These are phyloP conservation scores for Vigna trinervia DNA, from an alignment of 306 rosid species.

Conservation along the genomic window DNA sequence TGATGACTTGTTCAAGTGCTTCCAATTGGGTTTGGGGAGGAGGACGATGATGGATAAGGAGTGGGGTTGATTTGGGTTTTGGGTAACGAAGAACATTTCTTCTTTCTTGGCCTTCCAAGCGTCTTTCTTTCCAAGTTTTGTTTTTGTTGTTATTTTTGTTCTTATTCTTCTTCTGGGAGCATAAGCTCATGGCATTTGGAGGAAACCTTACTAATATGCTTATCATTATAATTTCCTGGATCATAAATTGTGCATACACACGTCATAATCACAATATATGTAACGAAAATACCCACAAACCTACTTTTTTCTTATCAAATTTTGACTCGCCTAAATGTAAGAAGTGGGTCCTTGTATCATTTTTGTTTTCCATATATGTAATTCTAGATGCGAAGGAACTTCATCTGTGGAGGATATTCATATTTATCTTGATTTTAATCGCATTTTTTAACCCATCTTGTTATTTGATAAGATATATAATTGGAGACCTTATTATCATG, in stretches of 20 bases:
- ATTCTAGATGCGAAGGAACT: slow-evolving; percentile 11
- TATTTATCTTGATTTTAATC: too few relatives aligned
- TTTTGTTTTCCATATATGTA: too few relatives aligned
- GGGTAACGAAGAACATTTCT: slow-evolving; percentile 55
- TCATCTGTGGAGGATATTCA: too few relatives aligned
- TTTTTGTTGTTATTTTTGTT: slow-evolving; percentile 44
- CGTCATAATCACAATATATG: background rate
- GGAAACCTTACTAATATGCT: slow-evolving; percentile 14
- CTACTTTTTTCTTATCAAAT: too few relatives aligned
- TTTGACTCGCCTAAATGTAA: too few relatives aligned
- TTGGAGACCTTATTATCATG: too few relatives aligned
- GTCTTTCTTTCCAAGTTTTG: slow-evolving; percentile 38
- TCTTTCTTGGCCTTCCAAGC: slow-evolving; percentile 46
- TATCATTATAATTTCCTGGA: slow-evolving; percentile 49
- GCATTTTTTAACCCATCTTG: too few relatives aligned
- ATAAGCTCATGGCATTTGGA: slow-evolving; percentile 28
- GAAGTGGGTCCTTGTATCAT: too few relatives aligned
- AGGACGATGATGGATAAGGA: slow-evolving; percentile 61
- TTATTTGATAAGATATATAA: too few relatives aligned
- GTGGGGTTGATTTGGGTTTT: slow-evolving; percentile 72
- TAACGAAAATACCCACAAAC: too few relatives aligned
- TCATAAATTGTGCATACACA: background rate
- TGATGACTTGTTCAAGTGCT: slow-evolving; percentile 73
- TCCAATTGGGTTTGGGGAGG: slow-evolving; percentile 62
- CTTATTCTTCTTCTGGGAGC: slow-evolving; percentile 43